Base-by-base conservation (phyloP, 2,329 filamentous ascomycete species). In the Ophiostoma angusticollis region DNA sequence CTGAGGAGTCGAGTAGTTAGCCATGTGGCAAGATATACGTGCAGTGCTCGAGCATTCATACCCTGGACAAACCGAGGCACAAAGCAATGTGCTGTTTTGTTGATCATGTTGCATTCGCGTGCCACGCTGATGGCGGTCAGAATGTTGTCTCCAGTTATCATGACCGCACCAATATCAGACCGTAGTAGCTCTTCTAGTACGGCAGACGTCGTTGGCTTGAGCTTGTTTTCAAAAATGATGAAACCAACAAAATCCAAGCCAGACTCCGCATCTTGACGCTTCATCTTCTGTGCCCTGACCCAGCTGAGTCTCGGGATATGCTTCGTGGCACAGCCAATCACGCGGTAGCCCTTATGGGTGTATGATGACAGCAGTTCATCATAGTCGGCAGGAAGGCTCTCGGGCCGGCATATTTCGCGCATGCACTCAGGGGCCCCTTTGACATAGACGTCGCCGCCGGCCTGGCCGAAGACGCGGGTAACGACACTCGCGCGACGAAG, bases 111-210 rank as follows among this genome's bases (percentile, higher is more conserved):
- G 57, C 87, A 95, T 53, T 96, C 87, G 50, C 87, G 74, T 4
- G 86, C 89, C 39, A 98, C 91, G 51, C 87, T 95, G 53, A 98
- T 87, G 17, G 91, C 91, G 9, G 91, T 98, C 39, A 96, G 63
- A 46, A 96, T 96, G 50, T 98, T 98, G 64, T 98, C 91, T 22
- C 91, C 91, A 0, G 91, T 98, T 46, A 93, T 93, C 91, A 98
- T 98, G 37, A 94, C 78, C 21, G 82, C 80, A 25, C 84, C 76
- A 48, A 98, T 94, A 40, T 82, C 82, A 7, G 93, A 89, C 37
- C 80, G 68, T 23, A 75, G 70, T 3, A 98, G 70, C 59, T 96
- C 87, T 40, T 81, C 72, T 19, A 98, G 74, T 24, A 95, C 82
- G 2, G 70, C 72, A 2, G 83, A 72, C 0, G 89, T 95, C 16